These are phyloP conservation scores for Termitomyces sp. DNA, from an alignment of 768 basidiomycete species.

Conservation along the genomic window DNA sequence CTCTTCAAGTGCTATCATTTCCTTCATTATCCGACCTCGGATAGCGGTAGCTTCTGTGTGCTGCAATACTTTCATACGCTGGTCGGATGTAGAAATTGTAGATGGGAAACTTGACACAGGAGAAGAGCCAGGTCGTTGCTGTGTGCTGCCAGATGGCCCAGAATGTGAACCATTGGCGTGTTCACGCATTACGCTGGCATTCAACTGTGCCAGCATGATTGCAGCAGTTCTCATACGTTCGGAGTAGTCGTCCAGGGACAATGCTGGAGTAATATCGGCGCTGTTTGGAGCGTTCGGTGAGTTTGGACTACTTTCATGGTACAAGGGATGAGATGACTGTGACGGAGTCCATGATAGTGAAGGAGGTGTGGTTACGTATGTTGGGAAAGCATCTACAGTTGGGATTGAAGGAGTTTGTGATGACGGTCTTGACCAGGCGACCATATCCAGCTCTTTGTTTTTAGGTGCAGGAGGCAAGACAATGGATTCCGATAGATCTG, in stretches of 20 bases:
- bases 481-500: slow-evolving; percentile 83
- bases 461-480: slow-evolving; percentile 77
- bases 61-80: slow-evolving; percentile 64
- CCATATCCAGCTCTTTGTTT: slow-evolving; percentile 86
- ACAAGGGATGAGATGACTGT: slow-evolving; percentile 1
- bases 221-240: slow-evolving; percentile 98
- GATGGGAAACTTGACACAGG: slow-evolving; percentile 39
- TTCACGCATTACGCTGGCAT: slow-evolving; percentile 68
- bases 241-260: slow-evolving; percentile 96
- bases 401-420: slow-evolving; percentile 40
- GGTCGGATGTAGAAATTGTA: slow-evolving; percentile 20
- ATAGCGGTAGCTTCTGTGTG: slow-evolving; percentile 84
- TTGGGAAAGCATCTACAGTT: slow-evolving; percentile 12
- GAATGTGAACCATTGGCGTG: slow-evolving; percentile 21
- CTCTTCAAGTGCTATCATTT: slow-evolving; percentile 96
- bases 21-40: slow-evolving; percentile 93
- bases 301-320: slow-evolving; percentile 9
- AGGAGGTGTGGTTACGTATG: slow-evolving; percentile 10
- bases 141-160: slow-evolving; percentile 2
- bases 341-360: slow-evolving; percentile 1
- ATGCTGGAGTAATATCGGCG: slow-evolving; percentile 20
- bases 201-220: slow-evolving; percentile 96
- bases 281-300: slow-evolving; percentile 7
- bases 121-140: slow-evolving; percentile 14
- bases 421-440: slow-evolving; percentile 66